These are phyloP conservation scores for Coemansia sp. DNA, from an alignment of 192 early-diverging fungal species.

Conservation along the genomic window DNA sequence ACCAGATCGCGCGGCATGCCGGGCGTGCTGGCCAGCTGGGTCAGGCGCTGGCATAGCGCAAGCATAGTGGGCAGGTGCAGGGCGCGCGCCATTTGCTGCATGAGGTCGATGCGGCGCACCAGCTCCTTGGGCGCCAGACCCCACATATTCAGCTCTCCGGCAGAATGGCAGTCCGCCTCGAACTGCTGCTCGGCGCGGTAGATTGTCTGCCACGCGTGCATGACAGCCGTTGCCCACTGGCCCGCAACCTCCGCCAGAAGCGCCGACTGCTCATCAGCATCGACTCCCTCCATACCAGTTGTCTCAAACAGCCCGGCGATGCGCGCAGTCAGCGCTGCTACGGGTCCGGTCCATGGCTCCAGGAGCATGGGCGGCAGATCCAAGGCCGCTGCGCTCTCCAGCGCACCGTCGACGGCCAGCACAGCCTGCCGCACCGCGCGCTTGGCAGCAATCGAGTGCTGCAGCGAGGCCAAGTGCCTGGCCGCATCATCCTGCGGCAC, in stretches of 20 bases:
- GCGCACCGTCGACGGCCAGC: neutral
- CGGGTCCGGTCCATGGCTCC: conserved; percentile 12
- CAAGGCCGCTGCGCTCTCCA: neutral
- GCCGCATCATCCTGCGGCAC: neutral
- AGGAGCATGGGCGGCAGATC: conserved; percentile 2
- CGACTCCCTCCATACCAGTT: neutral
- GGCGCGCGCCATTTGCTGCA: conserved; percentile 22
- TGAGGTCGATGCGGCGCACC: conserved; percentile 25
- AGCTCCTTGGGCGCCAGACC: conserved; percentile 47
- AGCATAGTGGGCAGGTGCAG: conserved; percentile 37
- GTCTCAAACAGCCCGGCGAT: neutral
- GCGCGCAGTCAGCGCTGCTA: neutral
- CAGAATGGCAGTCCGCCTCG: neutral
- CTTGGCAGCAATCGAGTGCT: neutral
- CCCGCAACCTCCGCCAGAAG: conserved; percentile 23
- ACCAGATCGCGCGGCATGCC: neutral
- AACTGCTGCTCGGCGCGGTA: conserved; percentile 31
- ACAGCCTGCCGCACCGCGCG: neutral
- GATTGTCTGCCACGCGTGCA: conserved; percentile 50
- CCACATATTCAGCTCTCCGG: conserved; percentile 24
- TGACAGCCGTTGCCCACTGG: conserved; percentile 40
- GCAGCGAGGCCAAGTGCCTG: neutral
- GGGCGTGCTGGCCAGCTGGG: neutral
- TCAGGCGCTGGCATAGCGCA: conserved; percentile 15
- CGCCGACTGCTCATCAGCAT: neutral